Evolutionary conservation across 2,329 filamentous ascomycete genomes (phyloP), one percentile per base, ranked within the genome.

Genomic region (Thielaviopsis punctulata): DNA sequence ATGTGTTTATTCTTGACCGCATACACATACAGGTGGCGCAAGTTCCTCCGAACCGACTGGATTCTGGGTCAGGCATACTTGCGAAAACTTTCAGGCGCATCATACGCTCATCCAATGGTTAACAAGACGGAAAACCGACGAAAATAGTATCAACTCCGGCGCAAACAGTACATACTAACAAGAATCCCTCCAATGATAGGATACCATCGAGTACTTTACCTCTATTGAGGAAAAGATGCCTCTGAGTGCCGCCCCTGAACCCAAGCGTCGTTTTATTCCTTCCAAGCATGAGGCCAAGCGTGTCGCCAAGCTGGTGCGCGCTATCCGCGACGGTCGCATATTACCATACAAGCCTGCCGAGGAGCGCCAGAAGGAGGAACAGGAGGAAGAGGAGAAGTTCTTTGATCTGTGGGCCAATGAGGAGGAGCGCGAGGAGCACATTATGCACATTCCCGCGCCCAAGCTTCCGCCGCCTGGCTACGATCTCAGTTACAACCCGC

Each of bases 381-480:
- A 84, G 50, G 80, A 86, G 52, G 73, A 84, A 55, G 80, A 84
- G 51, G 72, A 84, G 41, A 76, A 76, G 22, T 81, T 80, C 61
- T 95, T 88, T 62, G 92, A 98, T 62, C 77, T 98, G 52, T 98
- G 92, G 92, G 87, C 90, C 51, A 86, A 96, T 62, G 90, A 98
- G 66, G 78, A 83, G 59, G 79, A 86, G 10, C 77, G 83, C 59
- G 79, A 84, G 30, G 84, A 89, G 56, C 86, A 96, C 65, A 73
- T 84, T 33, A 96, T 96, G 89, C 86, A 95, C 62, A 84, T 96
- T 52, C 85, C 92, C 15, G 90, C 92, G 1, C 92, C 92, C 4
- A 98, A 98, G 65, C 73, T 93, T 48, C 81, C 90, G 24, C 90
- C 92, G 36, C 92, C 92, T 24, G 88, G 88, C 50, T 95, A 95